Percentiles rank a stretch among this genome's conserved stretches.
Conservation (phyloP, 1,139 yeast genomes). For the Kazachstania sp. region DNA sequence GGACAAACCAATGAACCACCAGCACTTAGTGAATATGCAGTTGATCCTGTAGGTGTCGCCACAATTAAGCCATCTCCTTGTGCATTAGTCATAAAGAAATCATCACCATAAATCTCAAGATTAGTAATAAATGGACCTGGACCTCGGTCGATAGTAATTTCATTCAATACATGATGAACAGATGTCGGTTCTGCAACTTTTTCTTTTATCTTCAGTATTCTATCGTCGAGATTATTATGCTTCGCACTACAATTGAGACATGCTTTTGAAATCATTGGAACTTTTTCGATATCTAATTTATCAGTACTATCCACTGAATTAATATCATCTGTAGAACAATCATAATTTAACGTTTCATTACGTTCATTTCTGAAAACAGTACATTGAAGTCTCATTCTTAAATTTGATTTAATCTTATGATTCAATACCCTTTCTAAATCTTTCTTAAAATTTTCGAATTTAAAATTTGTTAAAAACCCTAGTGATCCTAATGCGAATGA, state of each 20-base stretch:
- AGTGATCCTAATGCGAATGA: slow-evolving; percentile 73
- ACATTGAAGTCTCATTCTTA: slow-evolving; percentile 77
- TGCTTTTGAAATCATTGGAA: slow-evolving; percentile 12
- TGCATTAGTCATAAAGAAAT: slow-evolving; percentile 68
- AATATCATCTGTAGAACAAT: neutral
- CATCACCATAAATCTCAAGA: slow-evolving; percentile 77
- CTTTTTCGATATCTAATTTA: slow-evolving; percentile 8
- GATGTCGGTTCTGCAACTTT: slow-evolving; percentile 24
- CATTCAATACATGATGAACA: slow-evolving; percentile 76
- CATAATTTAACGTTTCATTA: neutral
- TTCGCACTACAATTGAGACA: slow-evolving; percentile 7
- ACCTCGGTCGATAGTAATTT: slow-evolving; percentile 78
- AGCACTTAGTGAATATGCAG: slow-evolving; percentile 84
- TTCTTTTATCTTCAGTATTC: slow-evolving; percentile 15
- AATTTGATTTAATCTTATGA: slow-evolving; percentile 65
- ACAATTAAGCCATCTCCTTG: slow-evolving; percentile 86
- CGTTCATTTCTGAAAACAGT: slow-evolving; percentile 37
- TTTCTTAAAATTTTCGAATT: slow-evolving; percentile 58
- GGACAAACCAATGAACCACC: slow-evolving; percentile 91
- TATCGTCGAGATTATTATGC: slow-evolving; percentile 41
- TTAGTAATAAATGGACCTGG: slow-evolving; percentile 82
- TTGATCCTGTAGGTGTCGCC: slow-evolving; percentile 89
- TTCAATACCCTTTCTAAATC: slow-evolving; percentile 49
- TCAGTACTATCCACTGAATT: neutral
- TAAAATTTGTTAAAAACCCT: slow-evolving; percentile 74